Percentiles rank a stretch among this genome's conserved stretches.
Conservation (phyloP, 306 rosid genomes). For the Inga oerstediana region DNA sequence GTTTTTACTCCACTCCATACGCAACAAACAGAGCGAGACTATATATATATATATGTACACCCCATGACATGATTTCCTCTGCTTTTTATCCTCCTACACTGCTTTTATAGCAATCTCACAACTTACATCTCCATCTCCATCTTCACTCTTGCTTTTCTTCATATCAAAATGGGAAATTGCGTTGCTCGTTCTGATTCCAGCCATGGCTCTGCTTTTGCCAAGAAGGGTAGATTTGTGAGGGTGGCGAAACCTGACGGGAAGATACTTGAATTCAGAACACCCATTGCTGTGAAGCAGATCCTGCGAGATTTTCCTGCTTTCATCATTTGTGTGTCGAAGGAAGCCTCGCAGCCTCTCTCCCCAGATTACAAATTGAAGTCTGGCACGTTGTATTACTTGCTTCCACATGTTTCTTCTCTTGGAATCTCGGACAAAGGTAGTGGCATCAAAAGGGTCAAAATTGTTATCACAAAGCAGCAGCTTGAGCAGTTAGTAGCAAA, state of each 20-base stretch:
- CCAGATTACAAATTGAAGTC: constrained; percentile 49
- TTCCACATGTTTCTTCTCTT: constrained; percentile 30
- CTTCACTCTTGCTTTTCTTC: not conserved
- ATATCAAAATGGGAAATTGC: constrained; percentile 61
- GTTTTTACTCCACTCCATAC: constrained; percentile 42
- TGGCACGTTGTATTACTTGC: constrained; percentile 61
- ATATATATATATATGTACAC: constrained; percentile 14
- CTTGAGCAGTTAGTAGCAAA: constrained; percentile 59
- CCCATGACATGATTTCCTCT: not conserved
- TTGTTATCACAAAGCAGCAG: constrained; percentile 69
- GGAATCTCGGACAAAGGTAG: not conserved
- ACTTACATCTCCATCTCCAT: not conserved
- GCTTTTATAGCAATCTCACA: constrained; percentile 10
- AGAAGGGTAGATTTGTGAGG: constrained; percentile 38
- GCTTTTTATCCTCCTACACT: not conserved
- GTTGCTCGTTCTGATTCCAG: constrained; percentile 37
- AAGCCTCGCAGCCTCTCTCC: constrained; percentile 44
- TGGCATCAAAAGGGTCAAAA: constrained; percentile 57
- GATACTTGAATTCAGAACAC: constrained; percentile 45
- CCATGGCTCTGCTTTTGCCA: constrained; percentile 15
- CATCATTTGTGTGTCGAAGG: constrained; percentile 46
- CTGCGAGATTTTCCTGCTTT: constrained; percentile 41
- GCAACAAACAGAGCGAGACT: constrained; percentile 7
- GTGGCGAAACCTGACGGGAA: constrained; percentile 64
- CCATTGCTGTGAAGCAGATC: constrained; percentile 55